Percentiles rank a stretch among this genome's conserved stretches.
phyloP scores from a whole-genome alignment of 257 asterid genomes.

The Nicotiana tabacum region DNA sequence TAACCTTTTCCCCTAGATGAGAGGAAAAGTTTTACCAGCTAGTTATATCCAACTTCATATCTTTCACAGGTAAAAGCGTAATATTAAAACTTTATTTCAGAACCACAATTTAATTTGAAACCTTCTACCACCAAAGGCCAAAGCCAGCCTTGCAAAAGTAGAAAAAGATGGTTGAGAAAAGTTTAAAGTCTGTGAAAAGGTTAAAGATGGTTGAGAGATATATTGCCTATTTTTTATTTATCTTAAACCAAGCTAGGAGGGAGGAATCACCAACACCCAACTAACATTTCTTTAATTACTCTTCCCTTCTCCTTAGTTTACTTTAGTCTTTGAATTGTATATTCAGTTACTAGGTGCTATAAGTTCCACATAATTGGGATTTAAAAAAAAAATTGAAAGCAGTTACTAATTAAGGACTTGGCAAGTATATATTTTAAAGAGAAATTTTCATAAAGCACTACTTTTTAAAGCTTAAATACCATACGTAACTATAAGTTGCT shows the following conservation, averaged over 20 bases:
- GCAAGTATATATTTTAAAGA: no score
- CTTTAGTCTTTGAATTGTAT: no score
- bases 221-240: no score
- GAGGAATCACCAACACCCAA: neutral
- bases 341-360: no score
- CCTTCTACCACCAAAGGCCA: constrained; percentile 10
- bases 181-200: constrained; percentile 15
- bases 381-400: no score
- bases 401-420: no score
- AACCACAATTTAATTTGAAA: constrained; percentile 13
- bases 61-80: neutral
- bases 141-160: constrained; percentile 2
- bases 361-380: no score
- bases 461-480: no score
- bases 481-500: no score
- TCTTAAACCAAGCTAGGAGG: neutral
- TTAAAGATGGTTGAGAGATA: no score
- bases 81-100: neutral
- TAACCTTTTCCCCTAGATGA: no score
- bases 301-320: neutral
- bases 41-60: neutral
- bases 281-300: neutral
- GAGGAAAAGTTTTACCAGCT: neutral
- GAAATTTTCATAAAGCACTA: no score
- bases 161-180: neutral